Conservation (phyloP, 176 grass and related monocot genomes). For the Eleusine coracana region DNA sequence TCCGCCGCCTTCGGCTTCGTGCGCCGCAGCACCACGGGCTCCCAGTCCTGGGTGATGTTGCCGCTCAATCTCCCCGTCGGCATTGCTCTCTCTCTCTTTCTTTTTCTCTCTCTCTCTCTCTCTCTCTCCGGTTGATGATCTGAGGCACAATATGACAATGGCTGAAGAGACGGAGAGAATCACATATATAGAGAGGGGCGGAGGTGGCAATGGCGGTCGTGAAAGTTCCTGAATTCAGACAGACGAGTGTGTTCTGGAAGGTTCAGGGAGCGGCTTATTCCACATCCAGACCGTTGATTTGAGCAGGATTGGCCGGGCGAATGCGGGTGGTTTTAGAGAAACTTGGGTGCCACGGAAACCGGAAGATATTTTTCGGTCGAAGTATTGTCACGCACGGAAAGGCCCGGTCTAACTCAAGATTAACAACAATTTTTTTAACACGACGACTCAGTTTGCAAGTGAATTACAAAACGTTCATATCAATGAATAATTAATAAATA, state of each 20-base stretch:
- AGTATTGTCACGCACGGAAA: slow-evolving; percentile 28
- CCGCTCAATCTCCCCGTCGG: slow-evolving; percentile 53
- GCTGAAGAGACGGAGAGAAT: not conserved
- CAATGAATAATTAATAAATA: too few relatives aligned
- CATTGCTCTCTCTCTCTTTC: slow-evolving; percentile 11
- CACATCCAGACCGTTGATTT: slow-evolving; percentile 12
- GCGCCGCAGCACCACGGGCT: slow-evolving; percentile 76
- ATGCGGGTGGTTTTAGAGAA: not conserved
- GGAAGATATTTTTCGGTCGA: not conserved
- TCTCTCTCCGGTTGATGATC: not conserved
- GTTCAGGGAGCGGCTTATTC: not conserved
- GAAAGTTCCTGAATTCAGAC: slow-evolving; percentile 22
- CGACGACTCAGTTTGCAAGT: too few relatives aligned
- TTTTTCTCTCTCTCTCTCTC: not conserved
- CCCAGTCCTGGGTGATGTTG: slow-evolving; percentile 88
- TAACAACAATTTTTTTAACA: not conserved
- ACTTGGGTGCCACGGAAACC: slow-evolving; percentile 39
- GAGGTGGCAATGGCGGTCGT: not conserved
- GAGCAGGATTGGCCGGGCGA: not conserved
- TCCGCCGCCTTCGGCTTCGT: slow-evolving; percentile 57
- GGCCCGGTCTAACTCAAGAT: not conserved
- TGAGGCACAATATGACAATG: not conserved
- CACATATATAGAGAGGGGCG: not conserved
- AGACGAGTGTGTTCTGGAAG: not conserved
- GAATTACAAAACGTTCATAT: too few relatives aligned